Conservation (phyloP, 305 asterid genomes). For the Euphrasia arctica region DNA sequence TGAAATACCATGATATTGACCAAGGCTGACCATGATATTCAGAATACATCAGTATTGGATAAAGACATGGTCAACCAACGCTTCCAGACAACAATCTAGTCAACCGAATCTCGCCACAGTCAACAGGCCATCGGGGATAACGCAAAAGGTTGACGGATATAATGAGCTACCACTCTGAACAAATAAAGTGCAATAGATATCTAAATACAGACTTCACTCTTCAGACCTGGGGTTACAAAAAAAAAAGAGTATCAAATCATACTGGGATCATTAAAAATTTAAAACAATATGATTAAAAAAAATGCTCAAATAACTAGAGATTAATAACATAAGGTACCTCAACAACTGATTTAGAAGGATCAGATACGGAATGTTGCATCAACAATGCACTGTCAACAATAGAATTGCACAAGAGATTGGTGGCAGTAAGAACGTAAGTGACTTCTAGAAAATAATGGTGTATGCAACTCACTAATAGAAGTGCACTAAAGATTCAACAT, state of each 20-base stretch:
- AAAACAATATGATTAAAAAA: no score
- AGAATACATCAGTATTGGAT: slow-evolving; percentile 1
- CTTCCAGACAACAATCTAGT: background rate
- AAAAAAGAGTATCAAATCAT: no score
- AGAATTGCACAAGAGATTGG: slow-evolving; percentile 31
- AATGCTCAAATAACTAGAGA: no score
- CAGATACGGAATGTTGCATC: slow-evolving; percentile 44
- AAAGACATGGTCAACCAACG: background rate
- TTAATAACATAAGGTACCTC: slow-evolving; percentile 46
- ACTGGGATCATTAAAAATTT: no score
- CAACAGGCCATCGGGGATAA: slow-evolving; percentile 1
- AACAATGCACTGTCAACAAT: slow-evolving; percentile 44
- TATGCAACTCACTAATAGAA: slow-evolving; percentile 50
- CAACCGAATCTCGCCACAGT: background rate
- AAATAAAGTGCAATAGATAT: slow-evolving; percentile 21
- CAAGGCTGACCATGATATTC: background rate
- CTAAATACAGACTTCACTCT: no score
- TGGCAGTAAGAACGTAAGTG: slow-evolving; percentile 24
- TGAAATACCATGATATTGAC: background rate
- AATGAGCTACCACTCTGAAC: background rate
- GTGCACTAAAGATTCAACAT: slow-evolving; percentile 53
- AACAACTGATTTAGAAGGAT: slow-evolving; percentile 40
- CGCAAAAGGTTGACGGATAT: slow-evolving; percentile 4
- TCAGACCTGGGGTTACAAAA: no score
- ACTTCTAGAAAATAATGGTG: slow-evolving; percentile 19